Evolutionary conservation across 768 basidiomycete genomes (phyloP), one percentile per base, ranked within the genome.

Genomic region (Tulasnella sp.): DNA sequence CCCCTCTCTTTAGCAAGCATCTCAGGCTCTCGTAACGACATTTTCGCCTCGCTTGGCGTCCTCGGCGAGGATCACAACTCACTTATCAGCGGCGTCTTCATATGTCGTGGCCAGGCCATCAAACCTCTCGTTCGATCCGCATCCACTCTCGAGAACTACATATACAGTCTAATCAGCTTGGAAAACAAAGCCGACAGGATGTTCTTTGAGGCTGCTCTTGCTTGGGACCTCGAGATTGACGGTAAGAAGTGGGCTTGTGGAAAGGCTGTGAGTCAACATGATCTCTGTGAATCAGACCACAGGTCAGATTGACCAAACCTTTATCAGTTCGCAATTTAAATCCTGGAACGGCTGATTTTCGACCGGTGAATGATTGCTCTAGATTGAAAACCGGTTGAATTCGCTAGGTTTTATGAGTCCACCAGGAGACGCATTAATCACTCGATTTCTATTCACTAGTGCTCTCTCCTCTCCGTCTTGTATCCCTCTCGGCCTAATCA

Each of bases 131-230:
- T 95, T 42, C 77, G 84, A 7, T 84, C 80, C 58, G 92, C 90
- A 0, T 91, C 94, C 38, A 94, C 95, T 73, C 94, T 77, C 78
- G 95, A 97, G 74, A 87, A 84, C 30, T 98, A 97, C 75, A 66
- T 68, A 2, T 97, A 81, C 78, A 82, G 75, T 68, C 81, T 78
- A 73, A 75, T 98, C 66, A 86, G 96, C 71, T 65, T 92, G 49
- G 74, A 73, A 50, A 85, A 85, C 62, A 76, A 75, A 26, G 83
- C 75, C 17, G 85, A 97, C 67, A 93, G 92, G 77, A 77, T 77
- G 62, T 94, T 87, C 82, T 93, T 98, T 69, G 90, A 92, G 78
- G 86, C 78, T 65, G 88, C 88, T 26, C 80, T 95, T 66, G 88
- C 92, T 50, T 97, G 95, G 95, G 92, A 95, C 75, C 73, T 95